These are phyloP conservation scores for Rhodotorula paludigena DNA, from an alignment of 768 basidiomycete species.

Conservation along the genomic window DNA sequence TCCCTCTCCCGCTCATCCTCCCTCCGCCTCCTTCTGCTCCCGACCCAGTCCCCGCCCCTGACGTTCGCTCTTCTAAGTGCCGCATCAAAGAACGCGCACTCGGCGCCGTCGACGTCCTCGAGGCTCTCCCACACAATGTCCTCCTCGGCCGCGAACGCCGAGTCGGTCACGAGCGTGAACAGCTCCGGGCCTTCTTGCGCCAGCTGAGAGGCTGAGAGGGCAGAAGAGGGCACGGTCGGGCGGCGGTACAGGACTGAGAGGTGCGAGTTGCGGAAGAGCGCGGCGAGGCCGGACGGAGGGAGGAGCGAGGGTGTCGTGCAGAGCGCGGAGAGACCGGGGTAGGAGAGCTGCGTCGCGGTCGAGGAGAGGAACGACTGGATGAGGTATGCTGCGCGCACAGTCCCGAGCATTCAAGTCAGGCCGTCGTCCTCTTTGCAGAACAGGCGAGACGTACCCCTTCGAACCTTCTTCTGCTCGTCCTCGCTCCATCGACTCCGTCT, in stretches of 20 bases:
- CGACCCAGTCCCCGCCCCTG: slow-evolving; percentile 58
- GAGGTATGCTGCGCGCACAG: slow-evolving; percentile 60
- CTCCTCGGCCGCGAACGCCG: slow-evolving; percentile 69
- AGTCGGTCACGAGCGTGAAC: slow-evolving; percentile 80
- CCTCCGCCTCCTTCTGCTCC: slow-evolving; percentile 47
- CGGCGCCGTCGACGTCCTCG: slow-evolving; percentile 77
- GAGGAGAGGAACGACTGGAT: slow-evolving; percentile 60
- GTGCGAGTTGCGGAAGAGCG: slow-evolving; percentile 85
- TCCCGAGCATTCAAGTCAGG: too few species aligned
- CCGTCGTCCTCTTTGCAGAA: too few species aligned
- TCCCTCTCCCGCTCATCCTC: slow-evolving; percentile 45
- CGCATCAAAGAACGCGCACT: slow-evolving; percentile 71
- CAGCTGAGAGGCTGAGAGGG: neutral
- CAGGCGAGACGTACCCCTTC: slow-evolving; percentile 57
- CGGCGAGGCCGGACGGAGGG: slow-evolving; percentile 61
- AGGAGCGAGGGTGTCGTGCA: slow-evolving; percentile 50
- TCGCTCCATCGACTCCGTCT: slow-evolving; percentile 50
- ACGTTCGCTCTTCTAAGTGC: slow-evolving; percentile 60
- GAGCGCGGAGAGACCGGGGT: slow-evolving; percentile 77
- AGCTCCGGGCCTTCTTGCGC: slow-evolving; percentile 52
- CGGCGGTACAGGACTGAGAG: slow-evolving; percentile 71
- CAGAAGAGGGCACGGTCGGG: slow-evolving; percentile 8
- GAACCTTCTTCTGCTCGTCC: slow-evolving; percentile 61
- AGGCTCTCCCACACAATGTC: slow-evolving; percentile 85
- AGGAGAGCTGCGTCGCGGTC: slow-evolving; percentile 77